phyloP scores from a whole-genome alignment of 768 basidiomycete genomes.

The Kwoniella sp. region DNA sequence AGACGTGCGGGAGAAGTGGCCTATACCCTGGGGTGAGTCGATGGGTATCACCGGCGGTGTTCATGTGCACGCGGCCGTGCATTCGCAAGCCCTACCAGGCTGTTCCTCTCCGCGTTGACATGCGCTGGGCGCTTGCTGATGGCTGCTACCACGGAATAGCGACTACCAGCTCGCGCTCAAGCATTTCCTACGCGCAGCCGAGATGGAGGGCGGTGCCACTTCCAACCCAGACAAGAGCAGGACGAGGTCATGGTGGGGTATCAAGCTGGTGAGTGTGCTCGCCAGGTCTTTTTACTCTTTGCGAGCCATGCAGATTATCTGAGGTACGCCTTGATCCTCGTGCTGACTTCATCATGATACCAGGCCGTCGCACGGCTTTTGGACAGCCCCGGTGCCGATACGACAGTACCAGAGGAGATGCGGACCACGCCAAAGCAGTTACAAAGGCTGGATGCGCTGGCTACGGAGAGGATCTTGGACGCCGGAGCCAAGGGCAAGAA shows the following conservation, averaged over 20 bases:
- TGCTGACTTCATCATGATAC: neutral
- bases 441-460: slow-evolving; percentile 24
- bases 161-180: slow-evolving; percentile 43
- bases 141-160: too few relatives aligned
- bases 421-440: slow-evolving; percentile 18
- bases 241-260: slow-evolving; percentile 45
- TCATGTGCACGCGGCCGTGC: too few relatives aligned
- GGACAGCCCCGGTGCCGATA: too few relatives aligned
- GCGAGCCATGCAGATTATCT: slow-evolving; percentile 8
- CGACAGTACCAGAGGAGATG: slow-evolving; percentile 15
- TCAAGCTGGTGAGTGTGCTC: slow-evolving; percentile 27
- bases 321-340: neutral
- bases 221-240: slow-evolving; percentile 7
- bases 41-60: too few relatives aligned
- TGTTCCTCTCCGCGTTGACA: too few relatives aligned
- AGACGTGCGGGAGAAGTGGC: slow-evolving; percentile 37
- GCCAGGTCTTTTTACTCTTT: neutral
- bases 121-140: too few relatives aligned
- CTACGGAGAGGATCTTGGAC: slow-evolving; percentile 33
- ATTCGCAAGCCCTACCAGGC: too few relatives aligned
- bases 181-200: slow-evolving; percentile 39
- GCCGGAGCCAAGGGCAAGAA: slow-evolving; percentile 20
- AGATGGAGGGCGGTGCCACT: slow-evolving; percentile 36
- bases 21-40: slow-evolving; percentile 40
- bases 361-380: too few relatives aligned